Evolutionary conservation across 1,139 yeast genomes (phyloP).

Genomic region (Debaryomyces psychrophilus): DNA sequence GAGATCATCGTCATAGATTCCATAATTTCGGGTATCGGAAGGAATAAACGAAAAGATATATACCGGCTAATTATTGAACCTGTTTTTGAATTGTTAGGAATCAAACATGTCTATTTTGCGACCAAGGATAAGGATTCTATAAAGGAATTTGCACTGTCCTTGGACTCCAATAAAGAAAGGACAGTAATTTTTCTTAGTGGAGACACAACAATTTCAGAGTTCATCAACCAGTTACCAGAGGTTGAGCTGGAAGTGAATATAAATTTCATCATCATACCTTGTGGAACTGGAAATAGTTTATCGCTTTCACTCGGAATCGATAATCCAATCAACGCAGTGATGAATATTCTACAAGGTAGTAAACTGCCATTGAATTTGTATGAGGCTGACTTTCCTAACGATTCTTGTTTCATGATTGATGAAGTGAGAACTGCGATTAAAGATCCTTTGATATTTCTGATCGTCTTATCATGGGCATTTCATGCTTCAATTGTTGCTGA

Average conservation of each 20-base stretch:
- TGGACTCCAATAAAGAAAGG: slow-evolving; percentile 23
- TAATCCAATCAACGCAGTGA: slow-evolving; percentile 41
- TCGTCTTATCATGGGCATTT: slow-evolving; percentile 82
- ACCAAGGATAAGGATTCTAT: slow-evolving; percentile 43
- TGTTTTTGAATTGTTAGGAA: slow-evolving; percentile 37
- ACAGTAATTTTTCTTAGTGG: slow-evolving; percentile 75
- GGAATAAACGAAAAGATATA: slow-evolving; percentile 40
- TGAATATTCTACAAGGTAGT: slow-evolving; percentile 42
- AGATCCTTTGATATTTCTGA: slow-evolving; percentile 50
- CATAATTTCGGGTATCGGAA: slow-evolving; percentile 57
- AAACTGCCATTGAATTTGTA: slow-evolving; percentile 55
- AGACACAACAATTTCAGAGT: slow-evolving; percentile 82
- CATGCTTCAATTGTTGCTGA: slow-evolving; percentile 86
- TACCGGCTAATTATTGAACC: slow-evolving; percentile 50
- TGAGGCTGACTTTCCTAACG: slow-evolving; percentile 55
- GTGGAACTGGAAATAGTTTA: slow-evolving; percentile 88
- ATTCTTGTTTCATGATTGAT: slow-evolving; percentile 33
- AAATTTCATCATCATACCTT: slow-evolving; percentile 59
- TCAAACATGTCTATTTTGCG: slow-evolving; percentile 40
- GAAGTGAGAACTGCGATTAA: slow-evolving; percentile 22
- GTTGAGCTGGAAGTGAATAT: slow-evolving; percentile 18
- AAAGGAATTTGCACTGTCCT: slow-evolving; percentile 32
- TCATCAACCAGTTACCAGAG: slow-evolving; percentile 55
- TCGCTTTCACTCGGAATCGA: slow-evolving; percentile 60
- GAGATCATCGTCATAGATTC: slow-evolving; percentile 49